Conservation (phyloP, 768 basidiomycete species). For the Suillus americanus region DNA sequence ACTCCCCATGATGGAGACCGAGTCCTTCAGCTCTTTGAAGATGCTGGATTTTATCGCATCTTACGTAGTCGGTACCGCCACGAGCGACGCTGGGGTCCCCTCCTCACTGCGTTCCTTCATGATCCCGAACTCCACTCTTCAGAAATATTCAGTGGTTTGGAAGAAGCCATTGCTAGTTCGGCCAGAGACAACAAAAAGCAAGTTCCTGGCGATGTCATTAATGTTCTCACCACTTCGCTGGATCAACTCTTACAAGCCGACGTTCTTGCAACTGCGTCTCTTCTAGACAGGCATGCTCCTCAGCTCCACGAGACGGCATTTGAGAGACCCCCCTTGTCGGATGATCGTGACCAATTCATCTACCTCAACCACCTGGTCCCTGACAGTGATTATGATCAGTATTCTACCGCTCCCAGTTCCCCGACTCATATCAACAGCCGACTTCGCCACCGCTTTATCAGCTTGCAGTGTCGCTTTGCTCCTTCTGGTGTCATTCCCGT, state of each 20-base stretch:
- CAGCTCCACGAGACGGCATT: conserved; percentile 66
- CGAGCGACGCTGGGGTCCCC: conserved; percentile 71
- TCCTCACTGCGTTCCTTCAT: conserved; percentile 72
- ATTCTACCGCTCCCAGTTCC: conserved; percentile 27
- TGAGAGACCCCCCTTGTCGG: conserved; percentile 41
- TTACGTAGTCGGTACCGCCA: conserved; percentile 78
- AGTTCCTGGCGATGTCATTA: conserved; percentile 56
- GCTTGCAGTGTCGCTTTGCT: conserved; percentile 71
- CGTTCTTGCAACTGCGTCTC: conserved; percentile 63
- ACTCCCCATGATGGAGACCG: conserved; percentile 77
- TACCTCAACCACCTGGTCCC: conserved; percentile 80
- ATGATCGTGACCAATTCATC: conserved; percentile 57
- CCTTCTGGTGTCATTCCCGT: conserved; percentile 61
- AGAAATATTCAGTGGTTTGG: conserved; percentile 66
- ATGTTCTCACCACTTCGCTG: conserved; percentile 56
- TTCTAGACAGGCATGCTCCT: conserved; percentile 72
- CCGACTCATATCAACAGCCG: conserved; percentile 46
- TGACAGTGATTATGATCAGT: conserved; percentile 38
- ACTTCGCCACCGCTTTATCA: conserved; percentile 64
- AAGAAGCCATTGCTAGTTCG: conserved; percentile 57
- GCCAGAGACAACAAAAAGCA: conserved; percentile 45
- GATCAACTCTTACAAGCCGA: conserved; percentile 62
- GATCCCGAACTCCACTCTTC: conserved; percentile 62
- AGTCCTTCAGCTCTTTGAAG: conserved; percentile 68
- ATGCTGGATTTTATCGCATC: conserved; percentile 90